Evolutionary conservation across 164 flowering plant species (phyloP).

Genomic region (Dillenia suffruticosa): DNA sequence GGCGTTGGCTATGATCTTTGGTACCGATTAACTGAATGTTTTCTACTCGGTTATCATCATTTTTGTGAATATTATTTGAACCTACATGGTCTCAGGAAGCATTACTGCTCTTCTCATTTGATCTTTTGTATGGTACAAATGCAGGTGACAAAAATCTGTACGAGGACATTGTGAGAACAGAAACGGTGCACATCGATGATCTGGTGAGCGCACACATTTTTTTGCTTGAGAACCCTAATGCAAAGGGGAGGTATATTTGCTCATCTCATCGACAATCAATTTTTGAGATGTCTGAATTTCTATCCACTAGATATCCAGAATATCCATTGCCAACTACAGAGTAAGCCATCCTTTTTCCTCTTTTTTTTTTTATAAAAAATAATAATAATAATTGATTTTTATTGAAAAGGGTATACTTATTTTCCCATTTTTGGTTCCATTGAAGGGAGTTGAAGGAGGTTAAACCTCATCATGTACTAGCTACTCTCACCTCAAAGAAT

Average conservation of each 20-base stretch:
- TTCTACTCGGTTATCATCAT: no score
- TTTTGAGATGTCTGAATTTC: slow-evolving; percentile 16
- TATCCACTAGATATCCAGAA: slow-evolving; percentile 38
- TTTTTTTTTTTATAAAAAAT: neutral
- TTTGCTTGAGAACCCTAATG: neutral
- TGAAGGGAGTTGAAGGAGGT: slow-evolving; percentile 12
- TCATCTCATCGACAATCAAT: slow-evolving; percentile 4
- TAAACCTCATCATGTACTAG: neutral
- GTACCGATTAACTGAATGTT: slow-evolving; percentile 9
- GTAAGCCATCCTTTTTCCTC: slow-evolving; percentile 21
- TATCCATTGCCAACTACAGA: slow-evolving; percentile 25
- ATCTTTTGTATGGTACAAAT: no score
- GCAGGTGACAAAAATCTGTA: slow-evolving; percentile 17
- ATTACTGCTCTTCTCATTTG: no score
- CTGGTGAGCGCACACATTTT: slow-evolving; percentile 31
- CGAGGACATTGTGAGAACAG: neutral
- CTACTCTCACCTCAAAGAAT: slow-evolving; percentile 38
- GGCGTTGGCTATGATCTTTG: slow-evolving; percentile 24
- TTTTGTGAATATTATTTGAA: neutral
- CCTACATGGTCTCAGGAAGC: no score
- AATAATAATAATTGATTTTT: no score
- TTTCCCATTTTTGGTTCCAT: slow-evolving; percentile 11
- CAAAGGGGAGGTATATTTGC: no score
- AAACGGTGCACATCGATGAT: slow-evolving; percentile 34
- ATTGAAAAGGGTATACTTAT: neutral